Evolutionary conservation across 2,329 filamentous ascomycete species (phyloP), one percentile per base, ranked within the genome.

Genomic region (Nothopassalora personata): DNA sequence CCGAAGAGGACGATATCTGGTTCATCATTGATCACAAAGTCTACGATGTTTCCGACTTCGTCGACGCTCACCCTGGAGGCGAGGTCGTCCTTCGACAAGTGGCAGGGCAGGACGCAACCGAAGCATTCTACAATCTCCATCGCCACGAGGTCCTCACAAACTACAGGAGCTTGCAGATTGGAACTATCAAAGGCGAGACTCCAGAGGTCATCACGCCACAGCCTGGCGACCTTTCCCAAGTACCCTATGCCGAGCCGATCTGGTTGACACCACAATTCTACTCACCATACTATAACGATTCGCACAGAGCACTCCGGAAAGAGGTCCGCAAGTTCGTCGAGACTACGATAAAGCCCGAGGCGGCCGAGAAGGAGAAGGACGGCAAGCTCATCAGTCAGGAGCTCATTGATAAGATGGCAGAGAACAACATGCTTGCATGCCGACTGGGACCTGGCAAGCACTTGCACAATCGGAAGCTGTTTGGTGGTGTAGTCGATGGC

Each of bases 41-140:
- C 71, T 96, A 95, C 79, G 89, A 96, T 75, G 82, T 92, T 11
- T 87, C 86, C 61, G 90, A 95, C 65, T 96, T 95, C 74, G 75
- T 91, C 66, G 89, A 94, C 71, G 90, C 88, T 23, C 91, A 96
- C 70, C 91, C 91, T 0, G 90, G 90, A 66, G 91, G 90, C 68
- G 85, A 86, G 68, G 86, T 88, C 47, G 90, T 95, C 27, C 83
- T 95, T 39, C 81, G 83, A 56, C 90, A 96, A 75, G 84, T 93
- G 51, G 91, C 89, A 31, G 91, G 91, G 62, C 82, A 85, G 65
- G 91, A 96, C 71, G 90, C 90, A 53, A 96, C 91, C 1, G 78
- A 82, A 36, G 88, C 87, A 58, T 96, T 95, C 76, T 96, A 95
- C 83, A 95, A 95, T 79, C 85, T 96, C 55, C 91, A 96, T 77